Conservation (phyloP, 169 alveolate species). For the Plasmodium relictum region DNA sequence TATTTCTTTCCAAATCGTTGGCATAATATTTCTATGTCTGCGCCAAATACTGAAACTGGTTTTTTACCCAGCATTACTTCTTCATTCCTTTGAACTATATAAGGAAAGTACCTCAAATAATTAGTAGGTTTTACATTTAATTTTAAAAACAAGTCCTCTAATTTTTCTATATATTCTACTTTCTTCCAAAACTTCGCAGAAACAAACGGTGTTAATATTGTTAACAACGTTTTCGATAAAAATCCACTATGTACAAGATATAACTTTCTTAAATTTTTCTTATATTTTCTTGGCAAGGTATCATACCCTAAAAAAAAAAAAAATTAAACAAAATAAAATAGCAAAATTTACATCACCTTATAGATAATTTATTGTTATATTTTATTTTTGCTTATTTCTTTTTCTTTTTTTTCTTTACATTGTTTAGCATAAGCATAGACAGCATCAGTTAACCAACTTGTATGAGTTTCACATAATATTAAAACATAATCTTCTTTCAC, state of each 20-base stretch:
- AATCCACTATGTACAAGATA: slow-evolving; percentile 83
- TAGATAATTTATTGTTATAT: neutral
- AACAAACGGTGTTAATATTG: slow-evolving; percentile 79
- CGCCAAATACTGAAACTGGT: slow-evolving; percentile 82
- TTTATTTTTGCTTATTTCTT: slow-evolving; percentile 7
- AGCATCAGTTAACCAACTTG: slow-evolving; percentile 59
- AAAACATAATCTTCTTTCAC: slow-evolving; percentile 65
- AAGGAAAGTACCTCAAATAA: slow-evolving; percentile 80
- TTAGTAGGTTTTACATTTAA: slow-evolving; percentile 80
- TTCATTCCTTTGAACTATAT: slow-evolving; percentile 86
- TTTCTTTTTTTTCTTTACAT: slow-evolving; percentile 26
- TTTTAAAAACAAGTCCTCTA: slow-evolving; percentile 79
- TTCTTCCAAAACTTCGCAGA: slow-evolving; percentile 80
- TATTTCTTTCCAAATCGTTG: slow-evolving; percentile 81
- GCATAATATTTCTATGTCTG: slow-evolving; percentile 82
- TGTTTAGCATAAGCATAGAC: slow-evolving; percentile 72
- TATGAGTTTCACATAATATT: slow-evolving; percentile 60
- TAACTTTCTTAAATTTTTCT: slow-evolving; percentile 81
- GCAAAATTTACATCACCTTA: neutral
- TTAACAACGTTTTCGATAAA: slow-evolving; percentile 80
- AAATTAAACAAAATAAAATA: neutral
- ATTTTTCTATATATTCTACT: slow-evolving; percentile 81
- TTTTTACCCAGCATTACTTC: slow-evolving; percentile 80
- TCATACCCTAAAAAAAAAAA: slow-evolving; percentile 80
- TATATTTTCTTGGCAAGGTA: slow-evolving; percentile 81